Percentiles rank a stretch among this genome's conserved stretches.
phyloP scores from a whole-genome alignment of 2,329 filamentous ascomycete genomes.

The Dactylellina haptotyla region DNA sequence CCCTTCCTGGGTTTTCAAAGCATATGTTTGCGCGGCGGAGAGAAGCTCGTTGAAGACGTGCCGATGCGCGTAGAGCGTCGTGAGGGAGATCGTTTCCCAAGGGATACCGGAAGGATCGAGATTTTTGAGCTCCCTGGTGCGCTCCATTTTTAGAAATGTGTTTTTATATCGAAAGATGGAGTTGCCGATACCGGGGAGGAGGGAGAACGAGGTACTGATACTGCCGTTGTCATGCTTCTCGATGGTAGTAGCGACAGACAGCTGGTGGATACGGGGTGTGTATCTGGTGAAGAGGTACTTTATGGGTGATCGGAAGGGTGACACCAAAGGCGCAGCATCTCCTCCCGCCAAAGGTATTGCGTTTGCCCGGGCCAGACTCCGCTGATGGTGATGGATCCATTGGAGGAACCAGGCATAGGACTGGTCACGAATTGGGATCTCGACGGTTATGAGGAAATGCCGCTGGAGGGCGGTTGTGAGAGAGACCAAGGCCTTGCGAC shows the following conservation, averaged over 20 bases:
- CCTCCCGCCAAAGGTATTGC: constrained; percentile 58
- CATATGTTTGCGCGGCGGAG: constrained; percentile 82
- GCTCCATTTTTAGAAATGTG: constrained; percentile 85
- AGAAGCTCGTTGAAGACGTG: constrained; percentile 92
- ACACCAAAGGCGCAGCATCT: constrained; percentile 69
- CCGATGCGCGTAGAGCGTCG: constrained; percentile 87
- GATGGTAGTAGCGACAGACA: constrained; percentile 73
- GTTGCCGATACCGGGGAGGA: constrained; percentile 89
- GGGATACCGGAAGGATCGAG: constrained; percentile 84
- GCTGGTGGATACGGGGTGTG: constrained; percentile 71
- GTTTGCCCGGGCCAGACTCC: constrained; percentile 64
- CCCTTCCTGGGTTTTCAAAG: constrained; percentile 82
- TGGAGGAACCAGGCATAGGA: constrained; percentile 94
- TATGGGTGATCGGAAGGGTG: constrained; percentile 66
- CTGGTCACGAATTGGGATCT: constrained; percentile 92
- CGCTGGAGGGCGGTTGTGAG: constrained; percentile 79
- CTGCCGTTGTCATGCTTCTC: constrained; percentile 73
- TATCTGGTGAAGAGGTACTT: constrained; percentile 65
- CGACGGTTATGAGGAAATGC: constrained; percentile 90
- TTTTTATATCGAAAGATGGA: constrained; percentile 88
- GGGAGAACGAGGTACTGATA: constrained; percentile 80
- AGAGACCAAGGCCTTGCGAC: constrained; percentile 78
- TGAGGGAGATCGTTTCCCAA: constrained; percentile 92
- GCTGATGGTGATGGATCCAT: constrained; percentile 88
- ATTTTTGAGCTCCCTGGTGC: constrained; percentile 84